Conservation (phyloP, 768 basidiomycete species). For the Leccinum rimulosum region DNA sequence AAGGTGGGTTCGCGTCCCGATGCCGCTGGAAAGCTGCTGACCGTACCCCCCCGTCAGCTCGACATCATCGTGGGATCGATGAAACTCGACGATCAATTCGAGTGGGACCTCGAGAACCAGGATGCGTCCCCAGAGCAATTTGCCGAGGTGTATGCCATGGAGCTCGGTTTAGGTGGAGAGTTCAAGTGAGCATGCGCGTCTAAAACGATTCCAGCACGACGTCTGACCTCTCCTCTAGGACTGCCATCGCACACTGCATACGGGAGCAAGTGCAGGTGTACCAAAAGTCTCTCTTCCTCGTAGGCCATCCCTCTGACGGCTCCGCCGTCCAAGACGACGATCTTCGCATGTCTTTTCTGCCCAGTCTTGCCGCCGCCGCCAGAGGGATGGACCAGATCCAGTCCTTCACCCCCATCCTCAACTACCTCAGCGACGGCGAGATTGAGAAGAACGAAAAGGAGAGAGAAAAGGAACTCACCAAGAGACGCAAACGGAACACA, state of each 20-base stretch:
- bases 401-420: conserved; percentile 84
- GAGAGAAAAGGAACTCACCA: conserved; percentile 88
- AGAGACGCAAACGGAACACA: conserved; percentile 81
- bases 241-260: conserved; percentile 92
- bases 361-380: conserved; percentile 67
- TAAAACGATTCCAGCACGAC: background rate
- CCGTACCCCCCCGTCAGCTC: conserved; percentile 48
- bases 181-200: conserved; percentile 63
- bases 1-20: conserved; percentile 56
- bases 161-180: conserved; percentile 88
- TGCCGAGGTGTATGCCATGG: conserved; percentile 80
- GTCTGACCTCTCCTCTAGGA: conserved; percentile 49
- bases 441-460: conserved; percentile 89
- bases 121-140: conserved; percentile 89
- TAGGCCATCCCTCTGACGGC: conserved; percentile 84
- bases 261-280: conserved; percentile 92
- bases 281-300: conserved; percentile 87
- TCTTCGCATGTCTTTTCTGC: conserved; percentile 84
- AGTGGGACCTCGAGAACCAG: conserved; percentile 90
- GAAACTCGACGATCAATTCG: conserved; percentile 95
- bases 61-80: conserved; percentile 93
- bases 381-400: conserved; percentile 76
- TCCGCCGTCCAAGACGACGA: conserved; percentile 84
- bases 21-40: conserved; percentile 6
- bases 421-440: conserved; percentile 85